These are phyloP conservation scores for Knufia petricola DNA, from an alignment of 2,329 filamentous ascomycete genomes.

Conservation along the genomic window DNA sequence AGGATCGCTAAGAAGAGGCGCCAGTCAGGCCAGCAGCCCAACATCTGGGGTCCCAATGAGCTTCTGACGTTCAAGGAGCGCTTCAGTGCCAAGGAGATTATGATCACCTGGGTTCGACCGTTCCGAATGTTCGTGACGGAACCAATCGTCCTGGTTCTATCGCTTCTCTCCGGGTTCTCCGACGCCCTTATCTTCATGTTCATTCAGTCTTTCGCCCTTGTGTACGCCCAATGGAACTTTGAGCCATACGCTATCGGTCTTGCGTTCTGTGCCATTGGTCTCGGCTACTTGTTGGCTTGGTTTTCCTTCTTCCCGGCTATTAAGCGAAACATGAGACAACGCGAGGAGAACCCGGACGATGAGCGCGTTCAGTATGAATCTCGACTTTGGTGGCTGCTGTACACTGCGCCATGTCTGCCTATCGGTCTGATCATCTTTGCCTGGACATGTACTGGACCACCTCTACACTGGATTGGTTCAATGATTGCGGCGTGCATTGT, in stretches of 20 bases:
- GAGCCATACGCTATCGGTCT: conserved; percentile 39
- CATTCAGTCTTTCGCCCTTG: conserved; percentile 51
- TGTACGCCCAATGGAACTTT: conserved; percentile 54
- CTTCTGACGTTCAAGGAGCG: conserved; percentile 48
- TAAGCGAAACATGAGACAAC: conserved; percentile 38
- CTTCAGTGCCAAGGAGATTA: conserved; percentile 47
- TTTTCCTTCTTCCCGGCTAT: conserved; percentile 49
- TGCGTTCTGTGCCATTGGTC: conserved; percentile 46
- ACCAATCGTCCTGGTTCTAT: conserved; percentile 53
- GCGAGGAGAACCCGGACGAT: conserved; percentile 38
- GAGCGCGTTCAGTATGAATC: conserved; percentile 56
- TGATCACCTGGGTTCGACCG: conserved; percentile 50
- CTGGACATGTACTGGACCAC: conserved; percentile 48
- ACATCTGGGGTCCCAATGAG: conserved; percentile 65
- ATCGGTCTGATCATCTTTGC: conserved; percentile 55
- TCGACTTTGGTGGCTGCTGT: conserved; percentile 52
- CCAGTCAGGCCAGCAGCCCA: conserved; percentile 48
- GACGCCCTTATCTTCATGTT: conserved; percentile 60
- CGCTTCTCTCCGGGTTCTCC: conserved; percentile 54
- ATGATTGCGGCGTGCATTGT: conserved; percentile 52
- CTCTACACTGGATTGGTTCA: conserved; percentile 51
- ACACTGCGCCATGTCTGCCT: conserved; percentile 48
- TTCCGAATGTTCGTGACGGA: conserved; percentile 57
- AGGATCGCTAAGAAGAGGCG: conserved; percentile 64
- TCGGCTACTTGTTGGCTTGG: conserved; percentile 54